A percentile compares a stretch with the other conserved stretches of the same genome.
These are phyloP conservation scores for Scheffersomyces insectosa DNA, from an alignment of 1,139 yeast species.

Conservation along the genomic window DNA sequence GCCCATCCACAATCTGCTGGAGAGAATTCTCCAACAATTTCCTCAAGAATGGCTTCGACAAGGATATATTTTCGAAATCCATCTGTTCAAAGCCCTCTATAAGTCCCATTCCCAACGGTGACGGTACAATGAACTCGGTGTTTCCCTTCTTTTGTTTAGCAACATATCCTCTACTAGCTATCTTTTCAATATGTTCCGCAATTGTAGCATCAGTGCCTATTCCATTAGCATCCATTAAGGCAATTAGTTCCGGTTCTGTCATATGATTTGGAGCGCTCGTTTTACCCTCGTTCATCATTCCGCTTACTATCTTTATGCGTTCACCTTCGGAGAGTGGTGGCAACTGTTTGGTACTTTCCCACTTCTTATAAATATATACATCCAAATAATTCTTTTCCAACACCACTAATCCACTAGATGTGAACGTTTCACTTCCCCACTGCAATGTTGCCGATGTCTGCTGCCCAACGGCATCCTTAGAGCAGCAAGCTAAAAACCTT, in stretches of 20 bases:
- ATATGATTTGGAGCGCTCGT: constrained; percentile 80
- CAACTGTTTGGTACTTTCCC: constrained; percentile 70
- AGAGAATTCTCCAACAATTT: constrained; percentile 72
- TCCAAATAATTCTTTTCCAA: constrained; percentile 75
- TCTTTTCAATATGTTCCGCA: constrained; percentile 93
- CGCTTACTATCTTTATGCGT: constrained; percentile 49
- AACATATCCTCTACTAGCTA: constrained; percentile 67
- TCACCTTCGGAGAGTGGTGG: constrained; percentile 68
- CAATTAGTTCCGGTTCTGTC: constrained; percentile 91
- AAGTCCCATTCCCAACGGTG: constrained; percentile 80
- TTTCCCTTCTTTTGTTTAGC: constrained; percentile 40
- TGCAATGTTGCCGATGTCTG: constrained; percentile 60
- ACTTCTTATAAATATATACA: constrained; percentile 72
- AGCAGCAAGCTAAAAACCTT: constrained; percentile 88
- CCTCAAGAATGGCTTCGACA: constrained; percentile 87
- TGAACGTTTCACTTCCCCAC: constrained; percentile 80
- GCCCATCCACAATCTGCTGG: constrained; percentile 69
- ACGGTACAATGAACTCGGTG: constrained; percentile 62
- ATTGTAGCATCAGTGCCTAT: constrained; percentile 99
- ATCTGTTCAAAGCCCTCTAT: constrained; percentile 87
- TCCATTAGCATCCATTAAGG: constrained; percentile 94
- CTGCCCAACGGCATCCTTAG: constrained; percentile 84
- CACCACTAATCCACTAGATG: constrained; percentile 72
- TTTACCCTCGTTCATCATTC: constrained; percentile 67
- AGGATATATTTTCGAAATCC: constrained; percentile 67